phyloP scores from a whole-genome alignment of 1,284 basidiomycete genomes.

The Mycosarcoma maydis region DNA sequence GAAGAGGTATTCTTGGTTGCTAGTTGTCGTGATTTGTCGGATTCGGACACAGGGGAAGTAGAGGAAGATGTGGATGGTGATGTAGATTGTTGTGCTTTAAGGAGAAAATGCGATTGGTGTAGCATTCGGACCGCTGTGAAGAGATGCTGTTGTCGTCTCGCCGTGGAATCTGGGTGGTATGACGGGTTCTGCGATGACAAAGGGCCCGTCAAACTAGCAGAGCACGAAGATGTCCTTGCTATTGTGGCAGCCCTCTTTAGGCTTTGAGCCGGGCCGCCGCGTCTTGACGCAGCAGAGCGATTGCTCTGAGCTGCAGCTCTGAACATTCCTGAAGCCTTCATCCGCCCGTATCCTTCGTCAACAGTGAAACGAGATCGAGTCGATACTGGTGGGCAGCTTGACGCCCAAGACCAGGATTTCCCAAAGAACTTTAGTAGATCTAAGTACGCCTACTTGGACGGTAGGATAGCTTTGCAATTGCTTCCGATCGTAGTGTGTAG shows the following conservation, averaged over 20 bases:
- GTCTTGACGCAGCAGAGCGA: conserved; percentile 13
- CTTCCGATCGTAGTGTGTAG: no score
- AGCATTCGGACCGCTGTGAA: conserved; percentile 19
- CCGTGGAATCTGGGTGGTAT: neutral
- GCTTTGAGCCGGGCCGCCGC: no score
- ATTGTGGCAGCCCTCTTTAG: neutral
- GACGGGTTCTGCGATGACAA: neutral
- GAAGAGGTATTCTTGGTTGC: conserved; percentile 5
- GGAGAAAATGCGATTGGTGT: conserved; percentile 22
- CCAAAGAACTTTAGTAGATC: no score
- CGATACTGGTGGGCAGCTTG: no score
- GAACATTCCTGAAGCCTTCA: conserved; percentile 21
- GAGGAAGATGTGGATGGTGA: conserved; percentile 1
- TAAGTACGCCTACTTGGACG: no score
- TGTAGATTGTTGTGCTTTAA: conserved; percentile 18
- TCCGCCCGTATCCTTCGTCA: neutral
- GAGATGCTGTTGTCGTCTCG: conserved; percentile 19
- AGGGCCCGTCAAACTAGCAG: neutral
- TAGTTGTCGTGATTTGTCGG: conserved; percentile 12
- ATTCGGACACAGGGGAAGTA: neutral
- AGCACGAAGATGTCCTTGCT: neutral
- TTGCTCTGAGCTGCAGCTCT: conserved; percentile 26
- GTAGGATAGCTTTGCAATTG: no score
- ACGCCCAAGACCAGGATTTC: no score
- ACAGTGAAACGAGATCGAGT: no score